These are phyloP conservation scores for Luzula sylvatica DNA, from an alignment of 176 grass and related monocot species.

Conservation along the genomic window DNA sequence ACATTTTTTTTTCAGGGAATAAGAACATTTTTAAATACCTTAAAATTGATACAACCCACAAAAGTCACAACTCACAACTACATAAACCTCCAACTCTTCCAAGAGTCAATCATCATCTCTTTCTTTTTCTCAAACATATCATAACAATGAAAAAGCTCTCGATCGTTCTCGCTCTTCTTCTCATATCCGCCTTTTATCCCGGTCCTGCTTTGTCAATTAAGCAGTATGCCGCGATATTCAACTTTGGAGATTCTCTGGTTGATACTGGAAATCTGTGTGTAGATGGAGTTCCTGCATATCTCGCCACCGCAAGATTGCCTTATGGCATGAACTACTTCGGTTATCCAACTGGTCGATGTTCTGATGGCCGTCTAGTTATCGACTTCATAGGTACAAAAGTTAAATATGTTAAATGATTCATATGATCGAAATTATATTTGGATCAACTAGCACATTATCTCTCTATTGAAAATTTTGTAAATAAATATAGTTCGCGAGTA, in stretches of 20 bases:
- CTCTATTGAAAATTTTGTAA: too few species aligned
- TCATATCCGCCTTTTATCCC: conserved; percentile 14
- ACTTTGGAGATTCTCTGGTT: conserved; percentile 73
- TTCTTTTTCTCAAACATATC: too few species aligned
- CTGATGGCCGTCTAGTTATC: conserved; percentile 64
- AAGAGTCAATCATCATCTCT: too few species aligned
- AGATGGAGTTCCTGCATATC: conserved; percentile 63
- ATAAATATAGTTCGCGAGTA: too few species aligned
- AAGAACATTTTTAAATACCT: too few species aligned
- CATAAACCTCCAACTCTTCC: too few species aligned
- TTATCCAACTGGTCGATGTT: conserved; percentile 71
- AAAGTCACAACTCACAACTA: too few species aligned
- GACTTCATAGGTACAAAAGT: conserved; percentile 78
- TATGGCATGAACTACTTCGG: conserved; percentile 81
- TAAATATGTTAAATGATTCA: too few species aligned
- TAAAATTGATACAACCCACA: too few species aligned
- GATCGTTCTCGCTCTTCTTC: background rate
- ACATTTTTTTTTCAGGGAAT: too few species aligned
- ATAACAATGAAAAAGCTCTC: conserved; percentile 18
- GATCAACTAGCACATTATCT: too few species aligned
- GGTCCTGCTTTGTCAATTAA: conserved; percentile 3
- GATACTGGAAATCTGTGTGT: conserved; percentile 65
- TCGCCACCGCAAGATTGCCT: conserved; percentile 50
- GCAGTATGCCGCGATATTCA: conserved; percentile 78
- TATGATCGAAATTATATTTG: too few species aligned